Percentiles rank a stretch among this genome's conserved stretches.
Conservation (phyloP, 1,139 yeast species). For the Yamadazyma epiphylla region DNA sequence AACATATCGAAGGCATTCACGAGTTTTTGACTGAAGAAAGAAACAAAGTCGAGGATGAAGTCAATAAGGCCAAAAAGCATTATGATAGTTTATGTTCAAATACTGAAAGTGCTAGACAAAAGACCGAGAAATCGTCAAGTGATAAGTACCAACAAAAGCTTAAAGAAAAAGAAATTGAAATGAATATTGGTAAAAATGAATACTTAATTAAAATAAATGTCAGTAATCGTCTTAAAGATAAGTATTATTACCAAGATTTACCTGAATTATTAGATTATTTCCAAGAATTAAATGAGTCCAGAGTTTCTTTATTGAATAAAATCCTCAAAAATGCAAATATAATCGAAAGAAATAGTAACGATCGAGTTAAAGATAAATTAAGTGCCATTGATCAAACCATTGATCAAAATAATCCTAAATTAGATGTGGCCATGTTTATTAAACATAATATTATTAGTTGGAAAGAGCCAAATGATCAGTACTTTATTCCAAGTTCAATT, state of each 20-base stretch:
- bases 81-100: slow-evolving; percentile 79
- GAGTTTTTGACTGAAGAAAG: slow-evolving; percentile 57
- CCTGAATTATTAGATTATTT: slow-evolving; percentile 87
- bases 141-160: slow-evolving; percentile 59
- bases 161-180: slow-evolving; percentile 64
- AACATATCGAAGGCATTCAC: slow-evolving; percentile 55
- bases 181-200: slow-evolving; percentile 83
- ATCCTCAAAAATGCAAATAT: slow-evolving; percentile 62
- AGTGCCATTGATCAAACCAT: slow-evolving; percentile 55
- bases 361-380: slow-evolving; percentile 50
- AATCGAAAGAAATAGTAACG: slow-evolving; percentile 58
- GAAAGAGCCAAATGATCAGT: slow-evolving; percentile 84
- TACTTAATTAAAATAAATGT: slow-evolving; percentile 78
- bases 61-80: slow-evolving; percentile 64
- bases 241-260: slow-evolving; percentile 86
- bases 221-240: slow-evolving; percentile 89
- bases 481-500: slow-evolving; percentile 82
- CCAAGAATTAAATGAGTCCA: slow-evolving; percentile 80
- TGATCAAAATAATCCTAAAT: slow-evolving; percentile 65
- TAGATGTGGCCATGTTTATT: slow-evolving; percentile 88
- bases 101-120: slow-evolving; percentile 78
- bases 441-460: slow-evolving; percentile 77
- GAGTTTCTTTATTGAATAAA: slow-evolving; percentile 69
- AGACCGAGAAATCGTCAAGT: slow-evolving; percentile 54
- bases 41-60: slow-evolving; percentile 58